Evolutionary conservation across 2,329 filamentous ascomycete genomes (phyloP).

Genomic region (Arthrobotrys sphaeroides): DNA sequence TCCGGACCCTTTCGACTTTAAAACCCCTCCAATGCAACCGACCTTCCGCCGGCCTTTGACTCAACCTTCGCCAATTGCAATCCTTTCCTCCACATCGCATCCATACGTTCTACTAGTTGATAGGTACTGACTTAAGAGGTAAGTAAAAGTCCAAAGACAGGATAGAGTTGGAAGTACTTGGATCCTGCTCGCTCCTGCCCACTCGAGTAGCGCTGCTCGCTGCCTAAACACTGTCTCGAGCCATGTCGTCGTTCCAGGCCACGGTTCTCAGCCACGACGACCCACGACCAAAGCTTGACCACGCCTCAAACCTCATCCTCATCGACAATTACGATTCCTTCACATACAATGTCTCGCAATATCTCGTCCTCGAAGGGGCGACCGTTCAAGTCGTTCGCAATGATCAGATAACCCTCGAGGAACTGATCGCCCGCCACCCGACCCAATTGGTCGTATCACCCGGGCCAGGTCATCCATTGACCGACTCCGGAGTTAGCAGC

Average conservation of each 20-base stretch:
- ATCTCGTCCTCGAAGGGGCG: conserved; percentile 94
- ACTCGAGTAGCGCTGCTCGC: too few species aligned
- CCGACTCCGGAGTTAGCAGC: conserved; percentile 91
- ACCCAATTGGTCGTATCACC: conserved; percentile 96
- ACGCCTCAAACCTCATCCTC: conserved; percentile 67
- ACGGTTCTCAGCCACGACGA: conserved; percentile 52
- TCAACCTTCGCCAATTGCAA: neutral
- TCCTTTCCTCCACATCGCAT: neutral
- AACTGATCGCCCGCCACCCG: conserved; percentile 82
- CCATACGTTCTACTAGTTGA: too few species aligned
- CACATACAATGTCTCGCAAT: conserved; percentile 99
- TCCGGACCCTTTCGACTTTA: neutral
- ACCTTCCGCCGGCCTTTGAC: neutral
- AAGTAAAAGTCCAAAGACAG: too few species aligned
- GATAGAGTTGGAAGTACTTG: too few species aligned
- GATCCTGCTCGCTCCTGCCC: too few species aligned
- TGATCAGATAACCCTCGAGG: conserved; percentile 85
- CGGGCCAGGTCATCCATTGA: conserved; percentile 89
- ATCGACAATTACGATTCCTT: conserved; percentile 99
- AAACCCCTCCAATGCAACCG: neutral
- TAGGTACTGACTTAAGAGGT: too few species aligned
- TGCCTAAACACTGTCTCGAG: neutral
- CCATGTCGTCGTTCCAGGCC: conserved; percentile 45
- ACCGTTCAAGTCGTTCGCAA: conserved; percentile 90
- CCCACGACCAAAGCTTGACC: conserved; percentile 37